A percentile compares a stretch with the other conserved stretches of the same genome.
Conservation (phyloP, 2,329 filamentous ascomycete genomes). For the Lachnellula arida region DNA sequence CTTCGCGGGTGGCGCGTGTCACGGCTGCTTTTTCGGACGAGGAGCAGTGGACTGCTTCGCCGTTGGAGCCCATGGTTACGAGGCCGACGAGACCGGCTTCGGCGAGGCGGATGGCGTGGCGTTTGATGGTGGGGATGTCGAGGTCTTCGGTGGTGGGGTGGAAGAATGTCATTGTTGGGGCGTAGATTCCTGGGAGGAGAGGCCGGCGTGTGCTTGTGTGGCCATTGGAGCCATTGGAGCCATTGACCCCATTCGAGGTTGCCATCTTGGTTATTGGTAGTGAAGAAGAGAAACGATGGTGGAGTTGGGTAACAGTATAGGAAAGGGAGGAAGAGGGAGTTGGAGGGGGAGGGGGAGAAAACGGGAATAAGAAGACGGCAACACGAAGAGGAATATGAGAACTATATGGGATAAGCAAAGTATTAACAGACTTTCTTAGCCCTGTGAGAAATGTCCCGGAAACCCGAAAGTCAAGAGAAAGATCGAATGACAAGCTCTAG, state of each 20-base stretch:
- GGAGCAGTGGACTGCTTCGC: constrained; percentile 81
- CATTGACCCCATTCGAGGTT: constrained; percentile 8
- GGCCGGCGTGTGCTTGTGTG: constrained; percentile 43
- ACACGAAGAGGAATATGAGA: background rate
- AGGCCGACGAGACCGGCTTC: constrained; percentile 75
- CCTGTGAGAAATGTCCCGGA: background rate
- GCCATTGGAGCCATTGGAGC: constrained; percentile 14
- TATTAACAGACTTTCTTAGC: constrained; percentile 4
- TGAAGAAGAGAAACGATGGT: background rate
- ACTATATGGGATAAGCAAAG: constrained; percentile 1
- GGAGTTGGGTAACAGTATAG: background rate
- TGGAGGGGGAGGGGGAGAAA: background rate
- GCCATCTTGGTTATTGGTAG: constrained; percentile 9
- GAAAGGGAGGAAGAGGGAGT: background rate
- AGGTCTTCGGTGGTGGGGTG: constrained; percentile 77
- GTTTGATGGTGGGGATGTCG: constrained; percentile 73
- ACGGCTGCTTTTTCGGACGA: constrained; percentile 71
- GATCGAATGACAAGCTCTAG: background rate
- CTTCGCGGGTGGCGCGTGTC: constrained; percentile 72
- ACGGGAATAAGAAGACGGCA: background rate
- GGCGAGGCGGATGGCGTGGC: constrained; percentile 73
- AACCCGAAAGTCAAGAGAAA: background rate
- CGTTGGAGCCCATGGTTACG: constrained; percentile 86
- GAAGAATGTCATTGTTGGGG: constrained; percentile 89
- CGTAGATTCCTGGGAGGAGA: constrained; percentile 78